phyloP scores from a whole-genome alignment of 192 early-diverging fungal genomes.

The Phlyctochytrium planicorne region DNA sequence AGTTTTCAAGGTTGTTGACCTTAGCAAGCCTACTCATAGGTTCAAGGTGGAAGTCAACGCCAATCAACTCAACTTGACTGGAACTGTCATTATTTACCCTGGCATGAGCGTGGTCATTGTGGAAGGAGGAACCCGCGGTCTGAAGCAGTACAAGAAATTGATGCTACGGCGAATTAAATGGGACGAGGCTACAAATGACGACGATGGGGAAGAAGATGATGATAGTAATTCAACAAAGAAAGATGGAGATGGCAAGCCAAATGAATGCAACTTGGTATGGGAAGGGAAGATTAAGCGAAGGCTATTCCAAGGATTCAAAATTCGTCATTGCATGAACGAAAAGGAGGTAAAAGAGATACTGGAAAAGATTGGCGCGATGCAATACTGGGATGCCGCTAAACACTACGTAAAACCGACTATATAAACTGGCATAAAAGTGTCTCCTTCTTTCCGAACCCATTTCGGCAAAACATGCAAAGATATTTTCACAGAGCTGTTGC shows the following conservation, averaged over 20 bases:
- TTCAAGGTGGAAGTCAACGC: slow-evolving; percentile 94
- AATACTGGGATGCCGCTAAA: slow-evolving; percentile 87
- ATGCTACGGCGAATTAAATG: slow-evolving; percentile 97
- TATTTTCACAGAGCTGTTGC: no score
- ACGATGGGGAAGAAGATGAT: slow-evolving; percentile 43
- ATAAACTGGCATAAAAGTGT: no score
- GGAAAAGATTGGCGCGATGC: slow-evolving; percentile 64
- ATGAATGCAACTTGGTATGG: slow-evolving; percentile 92
- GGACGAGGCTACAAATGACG: slow-evolving; percentile 54
- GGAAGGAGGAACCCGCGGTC: slow-evolving; percentile 86
- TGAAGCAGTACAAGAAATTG: slow-evolving; percentile 93
- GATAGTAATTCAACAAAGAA: slow-evolving; percentile 7
- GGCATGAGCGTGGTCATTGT: slow-evolving; percentile 82
- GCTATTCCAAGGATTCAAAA: slow-evolving; percentile 75
- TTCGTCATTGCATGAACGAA: slow-evolving; percentile 73
- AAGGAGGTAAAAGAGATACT: slow-evolving; percentile 70
- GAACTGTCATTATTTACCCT: slow-evolving; percentile 71
- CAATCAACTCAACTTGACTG: slow-evolving; percentile 79
- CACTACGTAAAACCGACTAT: slow-evolving; percentile 31
- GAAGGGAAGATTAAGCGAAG: slow-evolving; percentile 81
- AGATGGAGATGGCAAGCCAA: slow-evolving; percentile 36
- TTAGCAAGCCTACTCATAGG: slow-evolving; percentile 77
- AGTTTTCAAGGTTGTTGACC: slow-evolving; percentile 82
- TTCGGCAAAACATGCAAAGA: no score
- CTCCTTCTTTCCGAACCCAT: no score